A percentile compares a stretch with the other conserved stretches of the same genome.
phyloP scores from a whole-genome alignment of 371 early-diverging fungal genomes.

The Paraphysoderma sedebokerense region DNA sequence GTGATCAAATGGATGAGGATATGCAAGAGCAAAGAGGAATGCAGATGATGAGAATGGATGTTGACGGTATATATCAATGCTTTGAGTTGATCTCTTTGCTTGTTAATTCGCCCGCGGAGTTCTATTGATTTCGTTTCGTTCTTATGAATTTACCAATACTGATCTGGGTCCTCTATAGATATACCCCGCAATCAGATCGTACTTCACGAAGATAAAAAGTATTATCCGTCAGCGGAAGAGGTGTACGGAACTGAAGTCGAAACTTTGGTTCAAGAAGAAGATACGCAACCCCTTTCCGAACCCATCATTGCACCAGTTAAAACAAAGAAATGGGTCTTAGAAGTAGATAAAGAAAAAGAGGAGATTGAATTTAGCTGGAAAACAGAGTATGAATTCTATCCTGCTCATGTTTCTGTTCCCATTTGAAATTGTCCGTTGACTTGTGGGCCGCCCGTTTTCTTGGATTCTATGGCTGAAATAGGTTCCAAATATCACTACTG shows the following conservation, averaged over 20 bases:
- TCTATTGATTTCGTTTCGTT: neutral
- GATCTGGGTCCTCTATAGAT: conserved; percentile 27
- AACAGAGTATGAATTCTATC: conserved; percentile 52
- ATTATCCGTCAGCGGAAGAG: conserved; percentile 91
- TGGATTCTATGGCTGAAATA: too few species aligned
- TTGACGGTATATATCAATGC: neutral
- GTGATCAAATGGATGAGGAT: too few species aligned
- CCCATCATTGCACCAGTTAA: conserved; percentile 89
- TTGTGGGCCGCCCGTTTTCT: too few species aligned
- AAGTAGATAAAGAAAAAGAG: conserved; percentile 63
- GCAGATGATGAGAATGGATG: neutral
- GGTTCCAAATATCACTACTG: conserved; percentile 75
- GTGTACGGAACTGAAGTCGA: conserved; percentile 95
- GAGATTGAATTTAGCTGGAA: conserved; percentile 64
- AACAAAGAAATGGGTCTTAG: conserved; percentile 62
- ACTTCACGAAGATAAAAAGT: conserved; percentile 92
- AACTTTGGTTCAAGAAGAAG: conserved; percentile 90
- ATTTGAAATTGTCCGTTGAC: too few species aligned
- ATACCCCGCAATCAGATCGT: conserved; percentile 62
- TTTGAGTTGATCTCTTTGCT: neutral
- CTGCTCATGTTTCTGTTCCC: too few species aligned
- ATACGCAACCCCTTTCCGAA: conserved; percentile 86
- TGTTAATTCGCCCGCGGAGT: neutral
- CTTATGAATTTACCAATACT: too few species aligned
- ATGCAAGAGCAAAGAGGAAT: too few species aligned